A percentile compares a stretch with the other conserved stretches of the same genome.
Conservation (phyloP, 495 filamentous ascomycete genomes). For the Penicillium paxilli region DNA sequence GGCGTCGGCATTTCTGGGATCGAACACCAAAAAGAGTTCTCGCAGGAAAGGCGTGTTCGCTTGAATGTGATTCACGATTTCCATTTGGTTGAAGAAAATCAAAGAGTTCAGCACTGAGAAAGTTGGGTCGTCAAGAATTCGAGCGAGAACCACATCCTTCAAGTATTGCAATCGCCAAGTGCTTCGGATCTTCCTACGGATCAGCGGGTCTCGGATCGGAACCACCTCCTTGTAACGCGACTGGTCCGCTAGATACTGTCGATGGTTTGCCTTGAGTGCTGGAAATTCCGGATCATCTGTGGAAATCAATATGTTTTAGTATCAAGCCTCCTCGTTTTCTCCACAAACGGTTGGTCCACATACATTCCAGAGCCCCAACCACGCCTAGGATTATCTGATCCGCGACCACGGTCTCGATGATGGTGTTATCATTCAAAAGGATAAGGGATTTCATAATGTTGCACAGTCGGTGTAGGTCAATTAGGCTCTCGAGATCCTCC, state of each 20-base stretch:
- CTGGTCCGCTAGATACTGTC: conserved; percentile 85
- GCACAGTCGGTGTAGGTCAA: conserved; percentile 87
- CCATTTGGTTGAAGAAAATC: conserved; percentile 98
- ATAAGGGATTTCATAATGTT: conserved; percentile 98
- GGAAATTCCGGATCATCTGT: conserved; percentile 95
- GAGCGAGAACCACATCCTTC: conserved; percentile 96
- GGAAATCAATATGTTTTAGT: conserved; percentile 5
- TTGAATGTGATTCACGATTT: conserved; percentile 93
- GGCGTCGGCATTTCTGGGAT: conserved; percentile 57
- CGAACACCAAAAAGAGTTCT: conserved; percentile 90
- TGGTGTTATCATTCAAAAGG: conserved; percentile 87
- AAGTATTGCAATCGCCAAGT: conserved; percentile 96
- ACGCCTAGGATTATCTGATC: conserved; percentile 89
- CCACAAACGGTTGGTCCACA: conserved; percentile 18
- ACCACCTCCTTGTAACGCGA: conserved; percentile 96
- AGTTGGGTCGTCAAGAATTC: conserved; percentile 95
- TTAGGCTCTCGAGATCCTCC: conserved; percentile 84
- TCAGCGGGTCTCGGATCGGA: conserved; percentile 74
- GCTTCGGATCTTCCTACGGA: conserved; percentile 89
- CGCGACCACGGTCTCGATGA: conserved; percentile 90
- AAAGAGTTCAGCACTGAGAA: conserved; percentile 97
- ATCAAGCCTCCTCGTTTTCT: conserved; percentile 2
- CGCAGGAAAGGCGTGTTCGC: conserved; percentile 72
- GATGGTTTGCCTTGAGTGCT: conserved; percentile 96
- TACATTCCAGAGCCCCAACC: conserved; percentile 93